Percentiles rank a stretch among this genome's conserved stretches.
Evolutionary conservation across 805 yeast species (phyloP).

Genomic region (Lipomyces mesembrius): DNA sequence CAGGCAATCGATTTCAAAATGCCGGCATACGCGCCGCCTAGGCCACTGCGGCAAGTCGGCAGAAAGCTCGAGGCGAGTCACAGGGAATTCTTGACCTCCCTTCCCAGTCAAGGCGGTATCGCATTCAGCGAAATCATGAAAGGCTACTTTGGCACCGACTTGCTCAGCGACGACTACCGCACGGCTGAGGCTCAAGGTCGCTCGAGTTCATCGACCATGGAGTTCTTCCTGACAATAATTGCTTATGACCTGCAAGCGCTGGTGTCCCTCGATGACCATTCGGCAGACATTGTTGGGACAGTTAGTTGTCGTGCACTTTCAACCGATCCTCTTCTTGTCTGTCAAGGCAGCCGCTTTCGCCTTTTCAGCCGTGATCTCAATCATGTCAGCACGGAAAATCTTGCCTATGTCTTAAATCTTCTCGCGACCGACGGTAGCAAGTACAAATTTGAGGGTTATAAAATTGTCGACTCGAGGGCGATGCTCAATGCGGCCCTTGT

Average conservation of each 20-base stretch:
- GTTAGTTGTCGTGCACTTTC: slow-evolving; percentile 4
- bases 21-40: background rate
- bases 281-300: background rate
- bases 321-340: background rate
- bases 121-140: slow-evolving; percentile 1
- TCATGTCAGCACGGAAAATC: slow-evolving; percentile 1
- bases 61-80: background rate
- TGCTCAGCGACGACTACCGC: background rate
- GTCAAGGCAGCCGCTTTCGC: slow-evolving; percentile 1
- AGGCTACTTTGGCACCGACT: background rate
- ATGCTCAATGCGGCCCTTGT: background rate
- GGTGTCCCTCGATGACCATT: background rate
- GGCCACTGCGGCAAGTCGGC: background rate
- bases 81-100: background rate
- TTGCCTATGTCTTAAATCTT: background rate
- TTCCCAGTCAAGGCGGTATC: background rate
- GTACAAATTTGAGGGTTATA: background rate
- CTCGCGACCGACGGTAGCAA: background rate
- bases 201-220: background rate
- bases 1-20: background rate
- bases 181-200: background rate
- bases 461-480: background rate
- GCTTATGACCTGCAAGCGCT: background rate
- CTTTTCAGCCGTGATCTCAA: slow-evolving; percentile 1
- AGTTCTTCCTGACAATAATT: background rate